phyloP scores from a whole-genome alignment of 2,329 filamentous ascomycete species.

The Tolypocladium tropicale region DNA sequence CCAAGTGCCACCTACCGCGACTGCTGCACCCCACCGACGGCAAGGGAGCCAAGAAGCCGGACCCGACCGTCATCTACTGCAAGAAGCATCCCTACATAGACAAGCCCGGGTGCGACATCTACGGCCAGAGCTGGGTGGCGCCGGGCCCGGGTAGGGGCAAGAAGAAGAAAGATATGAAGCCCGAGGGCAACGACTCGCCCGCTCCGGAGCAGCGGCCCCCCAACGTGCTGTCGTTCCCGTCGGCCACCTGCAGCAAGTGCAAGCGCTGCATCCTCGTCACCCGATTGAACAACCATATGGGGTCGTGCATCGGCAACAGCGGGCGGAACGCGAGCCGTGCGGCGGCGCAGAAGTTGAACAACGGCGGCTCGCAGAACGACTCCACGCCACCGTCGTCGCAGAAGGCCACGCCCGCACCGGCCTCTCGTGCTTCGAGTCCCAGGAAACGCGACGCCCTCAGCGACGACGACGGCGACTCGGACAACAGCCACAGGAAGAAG shows the following conservation, averaged over 20 bases:
- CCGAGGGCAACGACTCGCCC: slow-evolving; percentile 35
- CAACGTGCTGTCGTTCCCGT: slow-evolving; percentile 54
- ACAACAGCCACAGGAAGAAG: slow-evolving; percentile 46
- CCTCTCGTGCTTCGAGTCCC: slow-evolving; percentile 42
- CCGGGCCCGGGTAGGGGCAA: slow-evolving; percentile 61
- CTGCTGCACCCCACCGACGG: slow-evolving; percentile 64
- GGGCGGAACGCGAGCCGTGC: slow-evolving; percentile 52
- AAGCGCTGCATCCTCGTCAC: slow-evolving; percentile 56
- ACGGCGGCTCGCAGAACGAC: slow-evolving; percentile 44
- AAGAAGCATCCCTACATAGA: slow-evolving; percentile 70
- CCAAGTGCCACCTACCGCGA: slow-evolving; percentile 63
- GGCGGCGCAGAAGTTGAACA: slow-evolving; percentile 53
- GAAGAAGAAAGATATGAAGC: slow-evolving; percentile 67
- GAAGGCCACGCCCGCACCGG: slow-evolving; percentile 48
- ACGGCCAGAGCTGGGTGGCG: slow-evolving; percentile 71
- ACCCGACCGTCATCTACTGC: slow-evolving; percentile 64
- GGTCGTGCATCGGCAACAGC: slow-evolving; percentile 56
- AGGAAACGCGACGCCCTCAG: slow-evolving; percentile 44
- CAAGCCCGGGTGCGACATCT: slow-evolving; percentile 68
- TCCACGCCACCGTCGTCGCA: slow-evolving; percentile 52
- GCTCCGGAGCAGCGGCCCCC: slow-evolving; percentile 45
- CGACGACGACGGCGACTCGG: slow-evolving; percentile 44
- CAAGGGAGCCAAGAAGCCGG: slow-evolving; percentile 53
- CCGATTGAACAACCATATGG: slow-evolving; percentile 58
- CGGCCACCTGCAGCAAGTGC: slow-evolving; percentile 57